Percentiles rank a stretch among this genome's conserved stretches.
These are phyloP conservation scores for Hypoxylon sp. DNA, from an alignment of 2,329 filamentous ascomycete genomes.

Conservation along the genomic window DNA sequence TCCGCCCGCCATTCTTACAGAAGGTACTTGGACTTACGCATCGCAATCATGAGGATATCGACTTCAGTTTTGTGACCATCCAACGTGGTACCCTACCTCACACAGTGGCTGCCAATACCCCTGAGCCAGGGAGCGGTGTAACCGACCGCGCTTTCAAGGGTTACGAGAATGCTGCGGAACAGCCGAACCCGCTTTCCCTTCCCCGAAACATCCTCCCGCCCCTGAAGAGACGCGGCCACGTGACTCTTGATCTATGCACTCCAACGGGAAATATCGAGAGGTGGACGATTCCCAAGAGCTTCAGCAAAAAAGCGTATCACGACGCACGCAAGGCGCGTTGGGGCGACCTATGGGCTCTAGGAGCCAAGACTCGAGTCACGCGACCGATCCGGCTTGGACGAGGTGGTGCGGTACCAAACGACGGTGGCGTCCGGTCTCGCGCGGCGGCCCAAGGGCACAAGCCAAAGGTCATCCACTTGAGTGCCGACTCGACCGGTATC, in stretches of 20 bases:
- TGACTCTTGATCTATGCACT: slow-evolving; percentile 92
- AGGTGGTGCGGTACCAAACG: slow-evolving; percentile 53
- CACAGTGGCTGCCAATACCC: slow-evolving; percentile 16
- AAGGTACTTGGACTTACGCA: slow-evolving; percentile 75
- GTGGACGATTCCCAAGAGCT: slow-evolving; percentile 90
- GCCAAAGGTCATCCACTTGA: slow-evolving; percentile 56
- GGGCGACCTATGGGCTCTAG: slow-evolving; percentile 96
- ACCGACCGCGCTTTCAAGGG: slow-evolving; percentile 77
- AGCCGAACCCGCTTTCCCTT: slow-evolving; percentile 72
- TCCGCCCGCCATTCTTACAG: slow-evolving; percentile 85
- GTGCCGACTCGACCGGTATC: slow-evolving; percentile 53
- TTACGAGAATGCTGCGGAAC: slow-evolving; percentile 66
- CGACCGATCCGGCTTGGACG: slow-evolving; percentile 71
- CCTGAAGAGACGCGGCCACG: slow-evolving; percentile 88
- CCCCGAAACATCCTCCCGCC: slow-evolving; percentile 84
- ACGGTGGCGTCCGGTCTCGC: slow-evolving; percentile 60
- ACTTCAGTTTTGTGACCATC: slow-evolving; percentile 90
- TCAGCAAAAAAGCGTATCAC: slow-evolving; percentile 84
- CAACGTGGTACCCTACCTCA: slow-evolving; percentile 75
- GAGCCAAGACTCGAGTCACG: slow-evolving; percentile 83
- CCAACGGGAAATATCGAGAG: slow-evolving; percentile 86
- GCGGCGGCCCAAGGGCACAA: slow-evolving; percentile 51
- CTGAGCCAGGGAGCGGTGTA: slow-evolving; percentile 63
- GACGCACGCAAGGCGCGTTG: slow-evolving; percentile 90
- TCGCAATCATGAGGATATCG: slow-evolving; percentile 88